These are phyloP conservation scores for Leptomonas pyrrhocoris DNA, from an alignment of 208 protist species.

Conservation along the genomic window DNA sequence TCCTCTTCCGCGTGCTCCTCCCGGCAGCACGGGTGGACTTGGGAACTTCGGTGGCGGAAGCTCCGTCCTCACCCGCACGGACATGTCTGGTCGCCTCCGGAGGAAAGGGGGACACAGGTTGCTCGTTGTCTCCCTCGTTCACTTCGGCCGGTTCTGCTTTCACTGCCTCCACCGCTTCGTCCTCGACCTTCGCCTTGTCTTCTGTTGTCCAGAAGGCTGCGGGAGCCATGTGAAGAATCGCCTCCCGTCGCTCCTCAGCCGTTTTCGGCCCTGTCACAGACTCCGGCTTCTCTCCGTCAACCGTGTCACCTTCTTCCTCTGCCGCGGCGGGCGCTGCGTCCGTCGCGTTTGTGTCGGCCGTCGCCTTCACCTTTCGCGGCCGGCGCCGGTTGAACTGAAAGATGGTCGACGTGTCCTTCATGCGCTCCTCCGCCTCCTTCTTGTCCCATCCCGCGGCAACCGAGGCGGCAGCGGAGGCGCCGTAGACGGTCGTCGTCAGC, in stretches of 20 bases:
- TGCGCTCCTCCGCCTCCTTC: slow-evolving; percentile 49
- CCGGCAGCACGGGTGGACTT: background rate
- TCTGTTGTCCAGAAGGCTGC: slow-evolving; percentile 26
- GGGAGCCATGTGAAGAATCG: slow-evolving; percentile 25
- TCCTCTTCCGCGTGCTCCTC: slow-evolving; percentile 10
- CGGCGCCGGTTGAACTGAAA: slow-evolving; percentile 71
- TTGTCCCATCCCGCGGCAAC: slow-evolving; percentile 62
- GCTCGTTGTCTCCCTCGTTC: background rate
- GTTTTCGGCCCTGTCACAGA: slow-evolving; percentile 4
- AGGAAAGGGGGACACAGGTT: background rate
- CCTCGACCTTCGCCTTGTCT: slow-evolving; percentile 14
- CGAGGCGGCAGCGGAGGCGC: slow-evolving; percentile 80
- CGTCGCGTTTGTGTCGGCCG: slow-evolving; percentile 5
- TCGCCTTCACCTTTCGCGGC: background rate
- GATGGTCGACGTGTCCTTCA: slow-evolving; percentile 78
- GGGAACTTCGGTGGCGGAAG: background rate
- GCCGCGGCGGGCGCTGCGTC: slow-evolving; percentile 2
- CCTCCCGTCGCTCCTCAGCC: slow-evolving; percentile 27
- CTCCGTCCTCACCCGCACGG: slow-evolving; percentile 8
- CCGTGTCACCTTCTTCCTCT: no score
- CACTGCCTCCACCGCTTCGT: background rate
- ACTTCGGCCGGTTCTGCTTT: slow-evolving; percentile 2
- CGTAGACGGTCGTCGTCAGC: slow-evolving; percentile 82
- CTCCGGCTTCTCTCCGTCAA: slow-evolving; percentile 8
- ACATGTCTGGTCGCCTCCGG: background rate